Conservation (phyloP, 1,284 basidiomycete species). For the Vanrija pseudolonga region DNA sequence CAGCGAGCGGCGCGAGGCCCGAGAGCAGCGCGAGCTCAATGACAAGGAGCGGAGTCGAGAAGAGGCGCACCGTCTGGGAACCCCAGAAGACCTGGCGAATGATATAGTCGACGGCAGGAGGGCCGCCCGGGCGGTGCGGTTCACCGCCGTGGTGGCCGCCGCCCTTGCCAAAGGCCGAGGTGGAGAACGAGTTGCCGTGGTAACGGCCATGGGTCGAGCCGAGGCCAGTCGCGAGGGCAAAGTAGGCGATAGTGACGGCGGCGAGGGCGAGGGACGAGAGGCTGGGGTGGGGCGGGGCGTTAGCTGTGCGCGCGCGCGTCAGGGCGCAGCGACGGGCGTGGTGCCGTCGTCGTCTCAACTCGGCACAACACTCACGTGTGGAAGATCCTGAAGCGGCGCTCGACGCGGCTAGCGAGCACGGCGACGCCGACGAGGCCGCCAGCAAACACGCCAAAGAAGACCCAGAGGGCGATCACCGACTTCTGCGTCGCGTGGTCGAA, state of each 20-base stretch:
- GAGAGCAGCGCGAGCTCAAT: slow-evolving; percentile 33
- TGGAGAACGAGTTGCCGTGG: not conserved
- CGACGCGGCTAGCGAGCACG: slow-evolving; percentile 31
- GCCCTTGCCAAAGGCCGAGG: no score
- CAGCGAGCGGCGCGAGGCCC: slow-evolving; percentile 30
- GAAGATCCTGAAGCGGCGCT: slow-evolving; percentile 37
- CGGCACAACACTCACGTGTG: slow-evolving; percentile 34
- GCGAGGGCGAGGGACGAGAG: slow-evolving; percentile 35
- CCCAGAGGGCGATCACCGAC: slow-evolving; percentile 28
- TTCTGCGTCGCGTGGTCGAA: not conserved
- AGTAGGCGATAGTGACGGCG: slow-evolving; percentile 40
- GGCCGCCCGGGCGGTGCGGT: not conserved
- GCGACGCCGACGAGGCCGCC: slow-evolving; percentile 28
- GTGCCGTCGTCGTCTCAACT: not conserved
- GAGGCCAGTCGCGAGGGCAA: slow-evolving; percentile 37
- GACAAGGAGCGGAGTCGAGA: slow-evolving; percentile 39
- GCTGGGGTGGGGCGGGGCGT: slow-evolving; percentile 13
- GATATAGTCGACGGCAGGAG: slow-evolving; percentile 11
- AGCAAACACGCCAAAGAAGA: slow-evolving; percentile 38
- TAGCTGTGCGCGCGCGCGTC: not conserved
- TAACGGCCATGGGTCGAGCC: slow-evolving; percentile 22
- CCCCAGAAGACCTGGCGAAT: slow-evolving; percentile 34
- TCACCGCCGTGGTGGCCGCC: not conserved
- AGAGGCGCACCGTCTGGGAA: slow-evolving; percentile 20
- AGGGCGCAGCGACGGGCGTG: not conserved